These are phyloP conservation scores for Rhodotorula sp. DNA, from an alignment of 1,284 basidiomycete species.

Conservation along the genomic window DNA sequence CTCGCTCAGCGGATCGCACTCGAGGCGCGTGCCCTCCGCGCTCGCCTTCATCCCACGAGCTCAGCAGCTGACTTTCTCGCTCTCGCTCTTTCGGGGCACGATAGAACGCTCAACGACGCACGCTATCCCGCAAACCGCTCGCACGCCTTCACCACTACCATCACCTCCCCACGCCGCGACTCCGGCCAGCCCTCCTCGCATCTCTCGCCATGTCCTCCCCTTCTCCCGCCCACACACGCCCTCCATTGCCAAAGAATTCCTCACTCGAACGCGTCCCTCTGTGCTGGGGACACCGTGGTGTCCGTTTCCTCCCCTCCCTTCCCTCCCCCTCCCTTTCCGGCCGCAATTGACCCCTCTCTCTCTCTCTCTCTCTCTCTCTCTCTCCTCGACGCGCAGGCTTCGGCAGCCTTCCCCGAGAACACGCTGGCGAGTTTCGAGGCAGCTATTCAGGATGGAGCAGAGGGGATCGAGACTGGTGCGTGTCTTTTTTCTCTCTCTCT, in stretches of 20 bases:
- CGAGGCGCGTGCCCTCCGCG: too few relatives aligned
- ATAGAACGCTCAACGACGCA: neutral
- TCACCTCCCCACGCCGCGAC: neutral
- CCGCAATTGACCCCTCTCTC: too few relatives aligned
- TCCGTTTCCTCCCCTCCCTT: slow-evolving; percentile 54
- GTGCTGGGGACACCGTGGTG: slow-evolving; percentile 93
- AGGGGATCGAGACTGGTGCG: slow-evolving; percentile 83
- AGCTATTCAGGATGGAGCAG: slow-evolving; percentile 87
- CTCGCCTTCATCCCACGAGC: too few relatives aligned
- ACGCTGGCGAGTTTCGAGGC: slow-evolving; percentile 69
- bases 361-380: slow-evolving; percentile 9
- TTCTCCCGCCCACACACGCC: neutral
- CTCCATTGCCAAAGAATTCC: too few relatives aligned
- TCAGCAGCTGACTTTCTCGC: neutral
- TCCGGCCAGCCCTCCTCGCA: neutral
- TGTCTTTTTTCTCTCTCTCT: slow-evolving; percentile 2
- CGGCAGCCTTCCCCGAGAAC: slow-evolving; percentile 64
- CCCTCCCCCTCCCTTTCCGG: slow-evolving; percentile 10
- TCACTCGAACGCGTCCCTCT: slow-evolving; percentile 53
- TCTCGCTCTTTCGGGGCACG: neutral
- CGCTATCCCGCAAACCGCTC: neutral
- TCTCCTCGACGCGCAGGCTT: slow-evolving; percentile 60
- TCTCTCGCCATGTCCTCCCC: neutral
- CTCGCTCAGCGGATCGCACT: too few relatives aligned
- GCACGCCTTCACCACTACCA: neutral